phyloP scores from a whole-genome alignment of 306 rosid species.

The Purshia tridentata region DNA sequence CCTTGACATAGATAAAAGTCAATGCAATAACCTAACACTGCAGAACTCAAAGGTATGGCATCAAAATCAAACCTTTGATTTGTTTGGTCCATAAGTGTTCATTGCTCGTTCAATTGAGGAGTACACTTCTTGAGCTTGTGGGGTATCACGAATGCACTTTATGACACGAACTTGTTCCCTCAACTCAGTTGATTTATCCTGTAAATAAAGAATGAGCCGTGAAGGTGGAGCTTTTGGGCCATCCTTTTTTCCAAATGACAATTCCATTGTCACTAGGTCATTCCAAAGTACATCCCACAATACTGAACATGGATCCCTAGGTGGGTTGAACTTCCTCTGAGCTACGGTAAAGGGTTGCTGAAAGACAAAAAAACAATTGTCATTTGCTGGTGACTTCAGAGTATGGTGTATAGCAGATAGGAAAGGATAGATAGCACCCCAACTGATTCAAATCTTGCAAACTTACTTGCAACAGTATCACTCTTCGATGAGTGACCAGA shows the following conservation, averaged over 20 bases:
- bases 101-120: slow-evolving; percentile 73
- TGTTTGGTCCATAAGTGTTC: slow-evolving; percentile 64
- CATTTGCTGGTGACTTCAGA: neutral
- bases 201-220: slow-evolving; percentile 62
- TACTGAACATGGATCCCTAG: slow-evolving; percentile 92
- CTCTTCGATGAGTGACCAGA: slow-evolving; percentile 82
- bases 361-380: slow-evolving; percentile 21
- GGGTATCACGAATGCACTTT: slow-evolving; percentile 65
- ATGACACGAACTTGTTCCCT: slow-evolving; percentile 61
- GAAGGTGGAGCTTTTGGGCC: slow-evolving; percentile 64
- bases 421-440: neutral
- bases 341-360: slow-evolving; percentile 93
- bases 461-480: slow-evolving; percentile 83
- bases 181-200: slow-evolving; percentile 53
- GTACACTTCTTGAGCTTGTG: slow-evolving; percentile 72
- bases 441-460: slow-evolving; percentile 15
- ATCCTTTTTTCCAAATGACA: slow-evolving; percentile 78
- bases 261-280: slow-evolving; percentile 72
- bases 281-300: slow-evolving; percentile 92
- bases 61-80: slow-evolving; percentile 58
- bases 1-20: neutral
- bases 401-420: neutral
- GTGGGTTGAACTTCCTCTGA: slow-evolving; percentile 94
- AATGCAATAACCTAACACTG: neutral
- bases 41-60: slow-evolving; percentile 7